These are phyloP conservation scores for Phytophthora uliginosa DNA, from an alignment of 352 stramenopile genomes.

Conservation along the genomic window DNA sequence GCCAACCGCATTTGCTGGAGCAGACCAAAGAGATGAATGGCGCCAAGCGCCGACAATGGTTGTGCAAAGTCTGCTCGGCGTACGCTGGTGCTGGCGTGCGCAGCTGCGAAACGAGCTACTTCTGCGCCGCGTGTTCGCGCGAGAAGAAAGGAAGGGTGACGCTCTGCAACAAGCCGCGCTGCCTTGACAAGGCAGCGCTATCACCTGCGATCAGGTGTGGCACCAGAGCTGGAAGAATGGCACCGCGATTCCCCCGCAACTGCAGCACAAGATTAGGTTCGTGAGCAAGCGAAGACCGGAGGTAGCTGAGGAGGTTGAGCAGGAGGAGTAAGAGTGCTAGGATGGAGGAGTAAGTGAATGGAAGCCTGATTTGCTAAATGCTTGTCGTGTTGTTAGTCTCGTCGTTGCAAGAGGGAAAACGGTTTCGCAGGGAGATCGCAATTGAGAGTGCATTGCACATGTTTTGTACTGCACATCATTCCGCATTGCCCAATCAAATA, in stretches of 20 bases:
- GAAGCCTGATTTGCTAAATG: conserved; percentile 7
- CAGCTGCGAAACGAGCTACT: conserved; percentile 33
- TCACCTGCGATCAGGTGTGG: conserved; percentile 23
- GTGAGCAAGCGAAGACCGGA: conserved; percentile 8
- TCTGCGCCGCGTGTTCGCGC: conserved; percentile 10
- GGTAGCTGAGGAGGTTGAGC: neutral
- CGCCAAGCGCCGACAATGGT: conserved; percentile 26
- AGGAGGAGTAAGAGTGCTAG: neutral
- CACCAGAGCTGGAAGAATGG: conserved; percentile 30
- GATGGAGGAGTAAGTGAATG: neutral
- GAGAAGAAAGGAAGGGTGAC: conserved; percentile 10
- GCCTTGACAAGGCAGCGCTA: conserved; percentile 5
- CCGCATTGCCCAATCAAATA: neutral
- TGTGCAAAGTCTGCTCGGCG: conserved; percentile 33
- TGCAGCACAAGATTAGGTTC: conserved; percentile 23
- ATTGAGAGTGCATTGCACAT: neutral
- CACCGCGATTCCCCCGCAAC: conserved; percentile 4
- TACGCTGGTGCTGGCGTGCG: conserved; percentile 10
- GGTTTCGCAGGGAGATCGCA: conserved; percentile 14
- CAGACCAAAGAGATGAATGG: conserved; percentile 28
- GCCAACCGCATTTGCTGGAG: neutral
- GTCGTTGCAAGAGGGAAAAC: conserved; percentile 1
- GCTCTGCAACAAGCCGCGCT: conserved; percentile 18
- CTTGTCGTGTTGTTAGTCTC: neutral
- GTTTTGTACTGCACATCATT: neutral